A percentile compares a stretch with the other conserved stretches of the same genome.
Evolutionary conservation across 1,139 yeast species (phyloP).

Genomic region (Yamadazyma pseudoaaseri): DNA sequence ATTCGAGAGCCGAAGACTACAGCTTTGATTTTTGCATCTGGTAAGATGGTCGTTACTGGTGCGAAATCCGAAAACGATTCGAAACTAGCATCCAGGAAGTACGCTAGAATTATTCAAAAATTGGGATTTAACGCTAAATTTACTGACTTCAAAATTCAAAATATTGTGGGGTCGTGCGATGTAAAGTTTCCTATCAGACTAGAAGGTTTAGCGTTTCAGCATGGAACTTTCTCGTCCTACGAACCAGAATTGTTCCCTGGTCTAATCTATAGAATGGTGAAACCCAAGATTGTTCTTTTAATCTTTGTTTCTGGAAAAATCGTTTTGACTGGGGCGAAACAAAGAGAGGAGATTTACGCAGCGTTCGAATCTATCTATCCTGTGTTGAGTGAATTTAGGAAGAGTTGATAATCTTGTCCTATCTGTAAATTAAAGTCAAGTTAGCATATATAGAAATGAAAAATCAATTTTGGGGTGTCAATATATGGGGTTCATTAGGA

Average conservation of each 20-base stretch:
- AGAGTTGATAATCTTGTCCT: constrained; percentile 42
- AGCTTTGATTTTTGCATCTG: constrained; percentile 96
- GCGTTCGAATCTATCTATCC: constrained; percentile 99
- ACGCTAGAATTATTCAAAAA: constrained; percentile 96
- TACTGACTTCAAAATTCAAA: constrained; percentile 96
- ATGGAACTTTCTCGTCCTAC: constrained; percentile 97
- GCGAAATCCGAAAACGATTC: constrained; percentile 98
- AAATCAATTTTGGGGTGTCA: neutral
- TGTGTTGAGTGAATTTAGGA: constrained; percentile 95
- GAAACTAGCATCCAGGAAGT: constrained; percentile 92
- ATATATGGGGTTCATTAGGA: constrained; percentile 8
- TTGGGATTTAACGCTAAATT: constrained; percentile 95
- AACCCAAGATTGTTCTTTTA: constrained; percentile 93
- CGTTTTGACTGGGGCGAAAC: constrained; percentile 98
- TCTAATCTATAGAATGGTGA: constrained; percentile 97
- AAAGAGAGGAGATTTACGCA: constrained; percentile 96
- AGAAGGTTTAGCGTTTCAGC: constrained; percentile 97
- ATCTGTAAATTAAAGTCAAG: constrained; percentile 9
- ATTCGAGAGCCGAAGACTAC: constrained; percentile 98
- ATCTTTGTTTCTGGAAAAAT: constrained; percentile 97
- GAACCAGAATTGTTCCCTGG: constrained; percentile 99
- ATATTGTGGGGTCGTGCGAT: constrained; percentile 98
- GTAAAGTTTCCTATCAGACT: constrained; percentile 96
- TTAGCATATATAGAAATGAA: constrained; percentile 11
- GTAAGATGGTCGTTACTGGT: constrained; percentile 99